Evolutionary conservation across 176 grass and related monocot genomes (phyloP), one percentile per base, ranked within the genome.

Genomic region (Avena insularis): DNA sequence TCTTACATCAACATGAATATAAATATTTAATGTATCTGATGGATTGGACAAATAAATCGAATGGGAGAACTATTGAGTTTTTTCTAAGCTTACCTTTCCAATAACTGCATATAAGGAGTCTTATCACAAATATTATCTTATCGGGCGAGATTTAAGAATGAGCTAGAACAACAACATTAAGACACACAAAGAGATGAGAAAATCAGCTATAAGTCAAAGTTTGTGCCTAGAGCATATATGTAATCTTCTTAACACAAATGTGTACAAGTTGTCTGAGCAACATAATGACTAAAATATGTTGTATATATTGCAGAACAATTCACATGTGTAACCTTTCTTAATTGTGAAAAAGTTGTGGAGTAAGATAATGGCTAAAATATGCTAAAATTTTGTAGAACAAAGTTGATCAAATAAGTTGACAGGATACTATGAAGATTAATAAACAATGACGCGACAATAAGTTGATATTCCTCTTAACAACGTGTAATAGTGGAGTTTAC

Each of bases 121-220:
- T 91, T 94, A 88, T 87, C 87, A 16, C 75, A 67, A 70, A 17
- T 91, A 84, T 79, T 71, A 2, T 84, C 88, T 98, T 72, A 79
- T 89, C 57, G 88, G 90, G 61, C 90, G 86, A 58, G 62, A 92
- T 92, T 95, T 25, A 91, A 91, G 90, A 98, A 92, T 74, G 91
- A 82, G 75, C 96, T 98, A 86, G 76, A 55, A 68, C 1, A 64
- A 63, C 47, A 20, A 66, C 19, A 2, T 78, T 51, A 51, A 51
- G 50, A n/a, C 36, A 61, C 8, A 36, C 63, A 9, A 46, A 62
- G 12, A 75, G 47, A 53, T 54, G 38, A 29, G 19, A 83, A 38
- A 12, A 56, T 61, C 11, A 48, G 12, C 65, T 69, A 38, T 15
- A 40, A 85, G 11, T 51, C 47, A 13, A 51, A 51, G 11, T 11